Conservation (phyloP, 768 basidiomycete genomes). For the Trametes coccinea region DNA sequence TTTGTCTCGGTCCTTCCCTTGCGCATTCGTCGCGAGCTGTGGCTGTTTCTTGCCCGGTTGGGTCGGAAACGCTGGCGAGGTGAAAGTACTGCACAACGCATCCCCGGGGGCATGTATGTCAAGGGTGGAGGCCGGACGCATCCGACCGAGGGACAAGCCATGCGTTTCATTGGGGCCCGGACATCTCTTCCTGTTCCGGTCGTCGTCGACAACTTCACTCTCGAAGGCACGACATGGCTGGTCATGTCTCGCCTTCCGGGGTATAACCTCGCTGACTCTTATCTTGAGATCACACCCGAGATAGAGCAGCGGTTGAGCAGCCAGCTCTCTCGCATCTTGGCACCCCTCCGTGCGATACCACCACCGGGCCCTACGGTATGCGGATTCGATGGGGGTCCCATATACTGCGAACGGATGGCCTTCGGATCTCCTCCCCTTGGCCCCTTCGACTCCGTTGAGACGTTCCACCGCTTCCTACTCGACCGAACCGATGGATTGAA, state of each 20-base stretch:
- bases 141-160: constrained; percentile 13
- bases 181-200: constrained; percentile 19
- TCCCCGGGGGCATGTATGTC: constrained; percentile 20
- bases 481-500: neutral
- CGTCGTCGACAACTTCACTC: constrained; percentile 20
- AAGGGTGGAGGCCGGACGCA: constrained; percentile 12
- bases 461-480: constrained; percentile 11
- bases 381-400: constrained; percentile 16
- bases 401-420: constrained; percentile 6
- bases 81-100: neutral
- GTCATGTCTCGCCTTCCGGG: constrained; percentile 21
- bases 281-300: neutral
- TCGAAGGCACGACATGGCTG: constrained; percentile 11
- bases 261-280: neutral
- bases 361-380: constrained; percentile 7
- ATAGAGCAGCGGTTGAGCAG: neutral
- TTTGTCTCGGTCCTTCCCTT: neutral
- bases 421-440: constrained; percentile 10
- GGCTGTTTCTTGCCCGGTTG: neutral
- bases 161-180: constrained; percentile 10
- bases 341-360: constrained; percentile 11
- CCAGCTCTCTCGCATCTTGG: constrained; percentile 3
- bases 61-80: neutral
- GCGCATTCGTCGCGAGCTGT: neutral
- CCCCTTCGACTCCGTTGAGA: constrained; percentile 16